phyloP scores from a whole-genome alignment of 805 yeast genomes.

The Zygotorulaspora danielsina region DNA sequence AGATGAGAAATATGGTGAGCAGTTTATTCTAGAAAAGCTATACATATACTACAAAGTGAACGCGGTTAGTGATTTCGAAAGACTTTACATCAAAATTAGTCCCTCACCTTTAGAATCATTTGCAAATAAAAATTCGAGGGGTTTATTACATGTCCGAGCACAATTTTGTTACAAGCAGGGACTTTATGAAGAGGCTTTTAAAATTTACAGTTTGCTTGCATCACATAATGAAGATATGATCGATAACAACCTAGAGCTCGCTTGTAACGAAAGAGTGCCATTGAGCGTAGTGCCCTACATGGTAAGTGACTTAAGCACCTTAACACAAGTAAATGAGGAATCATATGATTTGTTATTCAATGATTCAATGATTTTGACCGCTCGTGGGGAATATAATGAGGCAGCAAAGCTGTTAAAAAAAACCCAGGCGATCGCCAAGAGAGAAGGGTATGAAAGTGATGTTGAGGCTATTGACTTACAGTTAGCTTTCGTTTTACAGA shows the following conservation, averaged over 20 bases:
- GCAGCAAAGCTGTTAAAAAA: slow-evolving; percentile 43
- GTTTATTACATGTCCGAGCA: slow-evolving; percentile 47
- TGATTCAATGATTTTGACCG: slow-evolving; percentile 52
- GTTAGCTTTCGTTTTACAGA: slow-evolving; percentile 51
- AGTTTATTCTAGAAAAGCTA: slow-evolving; percentile 49
- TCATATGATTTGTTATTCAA: slow-evolving; percentile 65
- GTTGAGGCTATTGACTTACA: slow-evolving; percentile 60
- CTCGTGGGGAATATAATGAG: slow-evolving; percentile 38
- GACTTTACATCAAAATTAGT: slow-evolving; percentile 21
- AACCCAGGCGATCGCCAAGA: slow-evolving; percentile 43
- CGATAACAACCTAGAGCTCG: slow-evolving; percentile 45
- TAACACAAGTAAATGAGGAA: slow-evolving; percentile 22
- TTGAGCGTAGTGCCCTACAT: slow-evolving; percentile 43
- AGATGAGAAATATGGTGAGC: slow-evolving; percentile 34
- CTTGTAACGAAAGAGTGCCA: slow-evolving; percentile 67
- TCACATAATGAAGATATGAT: slow-evolving; percentile 34
- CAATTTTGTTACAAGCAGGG: slow-evolving; percentile 53
- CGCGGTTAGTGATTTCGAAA: slow-evolving; percentile 32
- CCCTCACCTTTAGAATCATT: slow-evolving; percentile 12
- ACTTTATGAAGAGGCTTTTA: slow-evolving; percentile 45
- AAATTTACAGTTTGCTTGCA: slow-evolving; percentile 48
- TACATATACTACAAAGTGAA: slow-evolving; percentile 60
- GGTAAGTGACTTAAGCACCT: slow-evolving; percentile 8
- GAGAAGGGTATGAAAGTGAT: slow-evolving; percentile 43
- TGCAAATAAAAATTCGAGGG: slow-evolving; percentile 29